A percentile compares a stretch with the other conserved stretches of the same genome.
phyloP scores from a whole-genome alignment of 1,284 basidiomycete genomes.

The Tilletia horrida region DNA sequence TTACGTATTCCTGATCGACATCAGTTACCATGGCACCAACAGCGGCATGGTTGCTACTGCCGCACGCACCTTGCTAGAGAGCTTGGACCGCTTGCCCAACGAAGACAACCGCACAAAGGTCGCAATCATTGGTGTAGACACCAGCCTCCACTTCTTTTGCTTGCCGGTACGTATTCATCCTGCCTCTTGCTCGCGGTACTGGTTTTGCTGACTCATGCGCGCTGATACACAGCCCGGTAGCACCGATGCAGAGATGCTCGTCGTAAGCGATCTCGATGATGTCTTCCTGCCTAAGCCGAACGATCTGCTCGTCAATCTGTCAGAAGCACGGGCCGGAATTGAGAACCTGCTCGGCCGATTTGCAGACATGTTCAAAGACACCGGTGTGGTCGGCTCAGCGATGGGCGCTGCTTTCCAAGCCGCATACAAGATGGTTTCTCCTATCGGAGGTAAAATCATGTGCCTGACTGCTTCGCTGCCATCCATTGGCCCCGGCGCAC shows the following conservation, averaged over 20 bases:
- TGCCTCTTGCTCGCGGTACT: background rate
- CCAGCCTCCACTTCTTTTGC: constrained; percentile 94
- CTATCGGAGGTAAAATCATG: constrained; percentile 92
- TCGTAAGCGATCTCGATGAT: constrained; percentile 93
- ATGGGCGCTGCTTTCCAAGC: constrained; percentile 94
- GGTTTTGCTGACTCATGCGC: background rate
- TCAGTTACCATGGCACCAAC: constrained; percentile 78
- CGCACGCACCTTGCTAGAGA: constrained; percentile 89
- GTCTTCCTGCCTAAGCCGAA: constrained; percentile 96
- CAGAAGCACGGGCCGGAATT: constrained; percentile 75
- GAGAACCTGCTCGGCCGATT: constrained; percentile 78
- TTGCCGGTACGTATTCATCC: constrained; percentile 58
- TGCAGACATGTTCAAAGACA: constrained; percentile 95
- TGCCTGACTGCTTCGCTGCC: constrained; percentile 85
- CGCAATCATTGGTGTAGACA: constrained; percentile 87
- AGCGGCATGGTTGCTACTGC: constrained; percentile 93
- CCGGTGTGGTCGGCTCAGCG: constrained; percentile 83
- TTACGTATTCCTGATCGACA: constrained; percentile 95
- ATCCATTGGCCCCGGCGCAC: constrained; percentile 79
- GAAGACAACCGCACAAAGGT: constrained; percentile 89
- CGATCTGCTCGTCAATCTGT: constrained; percentile 88
- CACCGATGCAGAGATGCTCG: constrained; percentile 86
- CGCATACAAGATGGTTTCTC: constrained; percentile 87
- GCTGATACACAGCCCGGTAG: constrained; percentile 65
- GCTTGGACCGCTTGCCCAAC: constrained; percentile 90